These are phyloP conservation scores for Ophioceras dolichostomum DNA, from an alignment of 2,329 filamentous ascomycete genomes.

Conservation along the genomic window DNA sequence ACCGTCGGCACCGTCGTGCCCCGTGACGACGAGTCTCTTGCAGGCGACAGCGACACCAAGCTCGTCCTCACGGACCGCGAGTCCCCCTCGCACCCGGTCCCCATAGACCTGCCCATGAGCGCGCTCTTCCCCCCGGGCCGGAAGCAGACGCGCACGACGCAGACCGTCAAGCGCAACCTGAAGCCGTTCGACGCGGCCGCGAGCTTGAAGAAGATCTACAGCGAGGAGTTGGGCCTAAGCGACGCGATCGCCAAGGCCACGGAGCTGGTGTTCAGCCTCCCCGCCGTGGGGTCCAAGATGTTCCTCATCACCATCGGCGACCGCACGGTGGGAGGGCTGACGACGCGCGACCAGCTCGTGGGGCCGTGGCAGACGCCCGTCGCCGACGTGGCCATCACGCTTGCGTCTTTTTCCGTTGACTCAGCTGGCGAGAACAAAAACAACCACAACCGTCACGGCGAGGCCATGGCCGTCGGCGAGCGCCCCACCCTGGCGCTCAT, in stretches of 20 bases:
- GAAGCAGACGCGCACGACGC: slow-evolving; percentile 65
- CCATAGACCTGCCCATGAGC: slow-evolving; percentile 83
- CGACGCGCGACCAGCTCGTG: slow-evolving; percentile 86
- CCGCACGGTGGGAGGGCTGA: slow-evolving; percentile 80
- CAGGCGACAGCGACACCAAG: slow-evolving; percentile 43
- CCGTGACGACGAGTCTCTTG: slow-evolving; percentile 38
- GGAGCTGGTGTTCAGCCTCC: slow-evolving; percentile 69
- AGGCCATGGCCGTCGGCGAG: slow-evolving; percentile 98
- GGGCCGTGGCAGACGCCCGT: slow-evolving; percentile 94
- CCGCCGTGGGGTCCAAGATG: slow-evolving; percentile 89
- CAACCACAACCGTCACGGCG: slow-evolving; percentile 62
- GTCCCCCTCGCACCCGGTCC: slow-evolving; percentile 58
- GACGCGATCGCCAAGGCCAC: slow-evolving; percentile 54
- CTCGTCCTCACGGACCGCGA: slow-evolving; percentile 75
- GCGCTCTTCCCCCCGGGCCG: slow-evolving; percentile 79
- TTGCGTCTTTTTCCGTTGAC: slow-evolving; percentile 59
- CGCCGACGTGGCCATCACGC: slow-evolving; percentile 85
- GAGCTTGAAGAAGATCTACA: slow-evolving; percentile 54
- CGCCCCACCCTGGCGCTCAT: slow-evolving; percentile 83
- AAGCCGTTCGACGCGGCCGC: slow-evolving; percentile 57
- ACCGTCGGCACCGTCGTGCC: slow-evolving; percentile 70
- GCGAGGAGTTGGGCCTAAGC: slow-evolving; percentile 35
- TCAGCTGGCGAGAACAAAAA: slow-evolving; percentile 8
- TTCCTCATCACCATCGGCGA: slow-evolving; percentile 97
- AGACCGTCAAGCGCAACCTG: slow-evolving; percentile 55